Base-by-base conservation (phyloP, 352 stramenopile species). In the Phytopythium helicoides region DNA sequence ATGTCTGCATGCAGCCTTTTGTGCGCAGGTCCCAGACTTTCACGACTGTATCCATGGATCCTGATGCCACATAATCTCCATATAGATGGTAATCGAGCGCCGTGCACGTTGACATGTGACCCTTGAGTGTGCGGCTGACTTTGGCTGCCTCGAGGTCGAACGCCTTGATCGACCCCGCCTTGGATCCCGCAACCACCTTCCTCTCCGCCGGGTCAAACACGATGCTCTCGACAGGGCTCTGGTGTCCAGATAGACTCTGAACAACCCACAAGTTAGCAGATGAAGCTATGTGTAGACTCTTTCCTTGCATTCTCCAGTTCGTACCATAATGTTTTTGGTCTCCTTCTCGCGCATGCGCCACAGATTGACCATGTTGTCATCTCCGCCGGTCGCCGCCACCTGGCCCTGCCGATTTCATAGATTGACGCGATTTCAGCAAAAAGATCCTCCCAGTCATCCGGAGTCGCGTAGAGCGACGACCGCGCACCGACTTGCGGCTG, bases 241-340 rank as follows among this genome's bases (percentile, higher is more conserved):
- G 77, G 37, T 92, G 84, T 0, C 84, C 84, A 1, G 76, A 71
- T 5, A 94, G 58, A 31, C 80, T 94, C 84, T 94, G 39, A 40
- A 18, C 14, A 26, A 8, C n/a, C 8, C 3, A 15, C 28, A 52
- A 28, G 10, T 21, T 9, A 33, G n/a, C 18, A 10, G n/a, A 16
- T 34, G 6, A 23, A 23, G 10, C 12, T 3, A 8, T 39, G 28
- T 23, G 50, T 33, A 6, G 10, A n/a, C n/a, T n/a, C 8, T 16
- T 6, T 10, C 4, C 14, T 39, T 26, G 1, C 6, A 28, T 15
- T 34, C 21, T 10, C 3, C 2, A 16, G 1, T 12, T 44, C 48
- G 26, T 18, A 93, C 83, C 79, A 92, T 89, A 38, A 94, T 90
- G 58, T 91, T 94, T 61, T 94, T 94, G 52, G 81, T 94, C 66